Conservation (phyloP, 352 stramenopile genomes). For the Phytophthora pistaciae region DNA sequence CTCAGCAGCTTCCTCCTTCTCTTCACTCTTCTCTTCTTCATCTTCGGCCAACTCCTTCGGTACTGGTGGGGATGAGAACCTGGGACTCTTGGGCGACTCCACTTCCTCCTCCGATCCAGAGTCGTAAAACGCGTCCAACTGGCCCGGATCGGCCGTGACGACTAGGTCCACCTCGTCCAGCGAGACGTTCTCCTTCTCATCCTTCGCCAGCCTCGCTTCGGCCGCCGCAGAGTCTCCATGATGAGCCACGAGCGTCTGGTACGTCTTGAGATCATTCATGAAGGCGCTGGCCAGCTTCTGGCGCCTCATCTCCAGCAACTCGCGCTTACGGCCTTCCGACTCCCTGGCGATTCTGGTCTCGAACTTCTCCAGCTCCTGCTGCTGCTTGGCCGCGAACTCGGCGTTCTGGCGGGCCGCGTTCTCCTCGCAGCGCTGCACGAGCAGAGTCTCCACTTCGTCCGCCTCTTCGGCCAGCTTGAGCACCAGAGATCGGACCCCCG, state of each 20-base stretch:
- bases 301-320: slow-evolving; percentile 65
- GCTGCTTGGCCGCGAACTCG: slow-evolving; percentile 66
- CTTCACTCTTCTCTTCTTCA: slow-evolving; percentile 44
- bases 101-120: slow-evolving; percentile 54
- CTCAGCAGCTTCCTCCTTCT: slow-evolving; percentile 11
- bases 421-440: slow-evolving; percentile 79
- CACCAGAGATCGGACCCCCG: slow-evolving; percentile 53
- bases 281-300: slow-evolving; percentile 72
- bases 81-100: slow-evolving; percentile 16
- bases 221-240: slow-evolving; percentile 44
- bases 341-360: slow-evolving; percentile 68
- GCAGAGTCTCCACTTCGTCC: slow-evolving; percentile 76
- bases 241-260: slow-evolving; percentile 77
- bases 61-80: slow-evolving; percentile 19
- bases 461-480: slow-evolving; percentile 66
- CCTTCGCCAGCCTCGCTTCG: slow-evolving; percentile 3
- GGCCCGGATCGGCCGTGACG: slow-evolving; percentile 61
- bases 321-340: slow-evolving; percentile 68
- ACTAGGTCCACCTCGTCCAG: slow-evolving; percentile 82
- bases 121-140: slow-evolving; percentile 85
- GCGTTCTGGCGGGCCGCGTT: slow-evolving; percentile 79
- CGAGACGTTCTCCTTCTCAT: slow-evolving; percentile 43
- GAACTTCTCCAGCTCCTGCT: slow-evolving; percentile 82
- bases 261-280: slow-evolving; percentile 80
- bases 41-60: slow-evolving; percentile 30